Evolutionary conservation across 495 filamentous ascomycete species (phyloP), one percentile per base, ranked within the genome.

Genomic region (Podospora pseudopauciseta): DNA sequence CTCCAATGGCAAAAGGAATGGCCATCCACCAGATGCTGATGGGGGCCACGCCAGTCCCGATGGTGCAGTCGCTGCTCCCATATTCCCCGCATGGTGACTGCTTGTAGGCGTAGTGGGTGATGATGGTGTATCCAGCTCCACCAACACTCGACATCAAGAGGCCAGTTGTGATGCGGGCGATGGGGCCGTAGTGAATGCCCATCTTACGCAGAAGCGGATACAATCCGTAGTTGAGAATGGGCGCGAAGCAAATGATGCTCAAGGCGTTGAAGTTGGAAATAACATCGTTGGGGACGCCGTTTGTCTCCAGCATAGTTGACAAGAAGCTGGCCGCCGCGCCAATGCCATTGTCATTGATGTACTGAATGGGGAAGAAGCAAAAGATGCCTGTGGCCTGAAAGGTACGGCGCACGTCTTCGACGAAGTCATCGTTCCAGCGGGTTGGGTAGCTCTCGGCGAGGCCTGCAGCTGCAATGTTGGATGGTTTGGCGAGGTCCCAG

Each of bases 251-350:
- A 75, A 93, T 89, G 73, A 92, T 88, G 67, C 78, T 79, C 66
- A 95, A 83, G 4, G 91, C 86, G 76, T 93, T 90, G 76, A 93
- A 88, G 82, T 92, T 93, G 71, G 80, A 78, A 79, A 93, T 90
- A 69, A 92, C 81, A 70, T 94, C 91, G 81, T 94, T 94, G 55
- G 90, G 90, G 0, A 87, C 86, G 20, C 89, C 89, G 69, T 89
- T 83, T 4, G 87, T 90, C 32, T 81, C 81, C 79, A 92, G 83
- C 66, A 87, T 86, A 19, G 87, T 87, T 1, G 80, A 84, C 73
- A 89, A 79, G 74, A 86, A 87, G 58, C 66, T 79, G 53, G 80
- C 79, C 4, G 81, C 74, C 2, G 71, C 67, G 2, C 83, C 83
- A 23, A 86, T 72, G 73, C 83, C 83, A 61, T 82, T 81, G 70